Base-by-base conservation (phyloP, 2,329 filamentous ascomycete species). In the Ceratocystis destructans region DNA sequence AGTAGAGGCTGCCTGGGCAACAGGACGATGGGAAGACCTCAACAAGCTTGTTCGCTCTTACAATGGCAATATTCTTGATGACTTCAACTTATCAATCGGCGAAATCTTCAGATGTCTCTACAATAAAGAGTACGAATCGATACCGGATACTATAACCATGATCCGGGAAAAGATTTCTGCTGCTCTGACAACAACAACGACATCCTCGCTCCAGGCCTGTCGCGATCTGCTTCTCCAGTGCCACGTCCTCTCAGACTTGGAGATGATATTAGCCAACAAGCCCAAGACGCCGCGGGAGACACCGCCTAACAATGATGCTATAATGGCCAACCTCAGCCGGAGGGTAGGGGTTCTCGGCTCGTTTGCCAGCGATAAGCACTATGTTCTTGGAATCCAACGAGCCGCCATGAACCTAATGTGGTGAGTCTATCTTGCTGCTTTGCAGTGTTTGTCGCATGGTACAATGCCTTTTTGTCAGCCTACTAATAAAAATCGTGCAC, bases 291-390 rank as follows among this genome's bases (percentile, higher is more conserved):
- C 48, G 10, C 28, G 45, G 1, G 46, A 48, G 10, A 59, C 37
- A 5, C 46, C 12, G 10, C 15, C 33, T 7, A 66, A 61, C 25
- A 68, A 64, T 6, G 67, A 66, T 7, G 61, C 53, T 15, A 75
- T 76, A 61, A 73, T 87, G 5, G 78, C 80, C 63, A 80, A 80
- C 25, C 74, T 96, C 4, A 82, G 88, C 68, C 84, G 87, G 59
- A 86, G 94, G n/a, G 78, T 99, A n/a, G 89, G 92, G 70, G 82
- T 95, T 1, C 79, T 99, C 1, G 94, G 95, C 0, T 89, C 91
- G 1, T 96, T 94, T 71, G 87, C 92, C 46, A 84, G 86, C 64
- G 92, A 99, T 73, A 99, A 99, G 74, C 93, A 96, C 73, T 97
- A 96, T 73, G 77, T 99, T 8, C 79, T 99, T 33, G 89, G 91